phyloP scores from a whole-genome alignment of 495 filamentous ascomycete genomes.

The Daldinia decipiens region DNA sequence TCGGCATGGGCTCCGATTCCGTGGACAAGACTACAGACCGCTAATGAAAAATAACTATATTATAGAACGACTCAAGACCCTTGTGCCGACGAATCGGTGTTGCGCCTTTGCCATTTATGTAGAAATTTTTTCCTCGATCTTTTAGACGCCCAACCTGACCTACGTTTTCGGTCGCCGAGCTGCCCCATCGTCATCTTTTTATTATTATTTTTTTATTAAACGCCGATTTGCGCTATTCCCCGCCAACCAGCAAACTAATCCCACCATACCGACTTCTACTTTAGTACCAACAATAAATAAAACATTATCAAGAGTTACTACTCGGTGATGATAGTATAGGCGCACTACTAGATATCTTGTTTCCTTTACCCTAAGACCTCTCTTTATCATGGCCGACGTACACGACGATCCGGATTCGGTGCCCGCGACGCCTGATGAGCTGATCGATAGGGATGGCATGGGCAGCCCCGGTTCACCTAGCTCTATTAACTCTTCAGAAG shows the following conservation, averaged over 20 bases:
- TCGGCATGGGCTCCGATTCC: constrained; percentile 34
- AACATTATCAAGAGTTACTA: constrained; percentile 7
- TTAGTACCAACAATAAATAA: constrained; percentile 3
- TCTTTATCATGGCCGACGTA: constrained; percentile 48
- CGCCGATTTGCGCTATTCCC: constrained; percentile 12
- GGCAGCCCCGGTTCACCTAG: constrained; percentile 53
- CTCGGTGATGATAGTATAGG: constrained; percentile 39
- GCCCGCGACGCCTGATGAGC: constrained; percentile 56
- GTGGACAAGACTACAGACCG: constrained; percentile 24
- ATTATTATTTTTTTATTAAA: constrained; percentile 1
- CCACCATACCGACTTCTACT: constrained; percentile 7
- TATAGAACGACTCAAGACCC: constrained; percentile 37
- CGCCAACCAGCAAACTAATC: constrained; percentile 12
- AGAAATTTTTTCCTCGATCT: constrained; percentile 25
- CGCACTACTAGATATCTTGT: constrained; percentile 19
- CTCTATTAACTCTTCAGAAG: constrained; percentile 58
- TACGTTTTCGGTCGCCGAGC: constrained; percentile 15
- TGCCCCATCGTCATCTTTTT: constrained; percentile 15
- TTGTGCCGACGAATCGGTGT: constrained; percentile 37
- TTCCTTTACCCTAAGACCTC: constrained; percentile 16
- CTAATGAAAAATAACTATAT: constrained; percentile 30
- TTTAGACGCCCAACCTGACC: constrained; percentile 10
- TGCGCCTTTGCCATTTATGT: constrained; percentile 37
- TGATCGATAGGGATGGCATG: constrained; percentile 43
- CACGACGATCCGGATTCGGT: constrained; percentile 42